Conservation (phyloP, 768 basidiomycete species). For the Chalciporus piperatus region DNA sequence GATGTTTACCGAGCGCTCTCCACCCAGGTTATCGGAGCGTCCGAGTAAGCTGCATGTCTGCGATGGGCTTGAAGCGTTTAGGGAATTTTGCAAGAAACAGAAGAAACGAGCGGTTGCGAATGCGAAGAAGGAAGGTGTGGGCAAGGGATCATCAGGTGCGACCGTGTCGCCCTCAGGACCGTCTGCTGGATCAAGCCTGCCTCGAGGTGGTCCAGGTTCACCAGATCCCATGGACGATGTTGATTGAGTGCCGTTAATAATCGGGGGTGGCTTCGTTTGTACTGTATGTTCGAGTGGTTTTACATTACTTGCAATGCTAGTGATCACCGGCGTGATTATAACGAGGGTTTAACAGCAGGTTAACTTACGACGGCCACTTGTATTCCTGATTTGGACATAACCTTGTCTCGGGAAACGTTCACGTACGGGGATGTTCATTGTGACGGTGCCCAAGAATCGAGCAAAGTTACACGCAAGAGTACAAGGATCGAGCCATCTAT, state of each 20-base stretch:
- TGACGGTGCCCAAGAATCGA: not conserved
- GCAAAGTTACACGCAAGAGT: not conserved
- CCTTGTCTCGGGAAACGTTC: conserved; percentile 14
- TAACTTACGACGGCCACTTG: conserved; percentile 21
- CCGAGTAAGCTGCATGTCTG: conserved; percentile 50
- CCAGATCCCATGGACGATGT: conserved; percentile 28
- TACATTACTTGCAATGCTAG: conserved; percentile 13
- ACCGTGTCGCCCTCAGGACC: not conserved
- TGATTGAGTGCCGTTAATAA: conserved; percentile 21
- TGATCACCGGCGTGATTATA: conserved; percentile 6
- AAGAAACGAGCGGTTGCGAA: conserved; percentile 34
- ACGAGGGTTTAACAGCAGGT: not conserved
- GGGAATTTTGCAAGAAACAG: conserved; percentile 50
- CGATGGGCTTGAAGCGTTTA: conserved; percentile 50
- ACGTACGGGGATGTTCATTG: too few relatives aligned
- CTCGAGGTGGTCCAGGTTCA: not conserved
- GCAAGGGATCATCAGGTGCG: not conserved
- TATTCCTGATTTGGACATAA: conserved; percentile 30
- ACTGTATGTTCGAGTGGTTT: conserved; percentile 7
- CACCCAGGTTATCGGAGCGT: conserved; percentile 48
- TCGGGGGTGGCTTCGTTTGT: not conserved
- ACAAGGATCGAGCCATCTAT: conserved; percentile 10
- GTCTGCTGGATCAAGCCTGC: conserved; percentile 14
- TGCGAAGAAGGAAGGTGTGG: conserved; percentile 18
- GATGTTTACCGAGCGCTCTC: too few relatives aligned